These are phyloP conservation scores for Phellinidium pouzarii DNA, from an alignment of 1,284 basidiomycete genomes.

Conservation along the genomic window DNA sequence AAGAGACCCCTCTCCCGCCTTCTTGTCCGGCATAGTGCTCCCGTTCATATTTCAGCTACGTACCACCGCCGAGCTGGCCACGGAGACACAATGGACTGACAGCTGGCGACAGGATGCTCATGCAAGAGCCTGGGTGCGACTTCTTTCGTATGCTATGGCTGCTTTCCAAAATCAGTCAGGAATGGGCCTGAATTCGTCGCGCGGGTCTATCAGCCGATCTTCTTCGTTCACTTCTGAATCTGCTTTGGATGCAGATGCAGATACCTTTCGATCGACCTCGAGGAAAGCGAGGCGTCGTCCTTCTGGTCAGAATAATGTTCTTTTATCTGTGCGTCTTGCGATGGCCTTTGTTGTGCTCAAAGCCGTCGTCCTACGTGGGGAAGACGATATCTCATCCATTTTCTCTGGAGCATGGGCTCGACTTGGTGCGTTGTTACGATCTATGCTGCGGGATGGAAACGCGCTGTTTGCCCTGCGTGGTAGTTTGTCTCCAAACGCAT, in stretches of 20 bases:
- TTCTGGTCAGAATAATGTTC: slow-evolving; percentile 2
- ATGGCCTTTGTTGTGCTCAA: slow-evolving; percentile 37
- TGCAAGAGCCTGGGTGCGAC: slow-evolving; percentile 53
- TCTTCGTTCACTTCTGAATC: slow-evolving; percentile 23
- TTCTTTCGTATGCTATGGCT: slow-evolving; percentile 53
- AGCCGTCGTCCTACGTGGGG: slow-evolving; percentile 57
- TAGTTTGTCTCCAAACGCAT: slow-evolving; percentile 36
- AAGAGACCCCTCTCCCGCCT: slow-evolving; percentile 46
- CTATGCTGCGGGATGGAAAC: slow-evolving; percentile 49
- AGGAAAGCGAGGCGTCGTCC: slow-evolving; percentile 11
- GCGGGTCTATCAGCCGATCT: slow-evolving; percentile 12
- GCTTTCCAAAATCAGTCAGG: slow-evolving; percentile 33
- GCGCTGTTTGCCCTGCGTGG: slow-evolving; percentile 44
- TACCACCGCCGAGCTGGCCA: slow-evolving; percentile 39
- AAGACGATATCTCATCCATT: slow-evolving; percentile 46
- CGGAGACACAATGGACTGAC: slow-evolving; percentile 38
- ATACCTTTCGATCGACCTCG: not conserved
- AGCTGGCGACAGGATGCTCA: slow-evolving; percentile 39
- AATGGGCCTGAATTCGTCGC: slow-evolving; percentile 17
- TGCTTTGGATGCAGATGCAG: slow-evolving; percentile 35
- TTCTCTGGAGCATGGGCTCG: slow-evolving; percentile 57
- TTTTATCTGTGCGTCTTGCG: slow-evolving; percentile 8
- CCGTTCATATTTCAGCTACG: slow-evolving; percentile 55
- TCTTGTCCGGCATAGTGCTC: slow-evolving; percentile 53
- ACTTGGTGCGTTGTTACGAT: slow-evolving; percentile 43